Conservation (phyloP, 1,284 basidiomycete genomes). For the Cryptococcus depauperatus region DNA sequence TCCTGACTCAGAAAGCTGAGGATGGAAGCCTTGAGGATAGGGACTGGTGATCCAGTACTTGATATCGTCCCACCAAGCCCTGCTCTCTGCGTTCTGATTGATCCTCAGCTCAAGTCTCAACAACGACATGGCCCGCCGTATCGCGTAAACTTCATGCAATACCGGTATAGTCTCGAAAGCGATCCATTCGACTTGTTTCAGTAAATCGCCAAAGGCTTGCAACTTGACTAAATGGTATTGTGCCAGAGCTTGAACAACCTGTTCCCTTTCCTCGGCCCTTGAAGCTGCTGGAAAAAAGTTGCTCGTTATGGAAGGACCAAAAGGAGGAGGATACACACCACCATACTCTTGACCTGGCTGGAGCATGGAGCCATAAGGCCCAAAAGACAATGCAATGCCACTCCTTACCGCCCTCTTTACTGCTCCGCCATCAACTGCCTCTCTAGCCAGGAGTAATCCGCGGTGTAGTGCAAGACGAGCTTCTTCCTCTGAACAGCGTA, state of each 20-base stretch:
- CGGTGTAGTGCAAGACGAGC: not conserved
- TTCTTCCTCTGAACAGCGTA: not conserved
- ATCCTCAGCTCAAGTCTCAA: slow-evolving; percentile 20
- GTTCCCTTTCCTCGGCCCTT: slow-evolving; percentile 13
- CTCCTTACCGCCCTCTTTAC: slow-evolving; percentile 3
- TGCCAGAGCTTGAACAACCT: slow-evolving; percentile 49
- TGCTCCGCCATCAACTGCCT: not conserved
- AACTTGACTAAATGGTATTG: slow-evolving; percentile 64
- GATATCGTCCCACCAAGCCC: slow-evolving; percentile 44
- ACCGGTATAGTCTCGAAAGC: slow-evolving; percentile 76
- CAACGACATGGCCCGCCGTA: slow-evolving; percentile 54
- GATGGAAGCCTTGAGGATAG: slow-evolving; percentile 53
- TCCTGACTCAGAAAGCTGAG: slow-evolving; percentile 43
- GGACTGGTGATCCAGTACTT: slow-evolving; percentile 72
- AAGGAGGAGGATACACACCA: slow-evolving; percentile 66
- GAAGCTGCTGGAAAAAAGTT: slow-evolving; percentile 3
- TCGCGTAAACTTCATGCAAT: slow-evolving; percentile 57
- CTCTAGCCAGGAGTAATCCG: not conserved
- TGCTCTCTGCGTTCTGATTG: slow-evolving; percentile 1
- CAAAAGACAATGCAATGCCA: slow-evolving; percentile 60
- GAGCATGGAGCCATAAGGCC: slow-evolving; percentile 64
- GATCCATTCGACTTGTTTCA: slow-evolving; percentile 56
- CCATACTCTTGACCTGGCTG: slow-evolving; percentile 62
- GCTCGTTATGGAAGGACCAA: slow-evolving; percentile 50
- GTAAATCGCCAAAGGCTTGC: slow-evolving; percentile 52